Evolutionary conservation across 306 rosid species (phyloP), one percentile per base, ranked within the genome.

Genomic region (Fragaria vesca): DNA sequence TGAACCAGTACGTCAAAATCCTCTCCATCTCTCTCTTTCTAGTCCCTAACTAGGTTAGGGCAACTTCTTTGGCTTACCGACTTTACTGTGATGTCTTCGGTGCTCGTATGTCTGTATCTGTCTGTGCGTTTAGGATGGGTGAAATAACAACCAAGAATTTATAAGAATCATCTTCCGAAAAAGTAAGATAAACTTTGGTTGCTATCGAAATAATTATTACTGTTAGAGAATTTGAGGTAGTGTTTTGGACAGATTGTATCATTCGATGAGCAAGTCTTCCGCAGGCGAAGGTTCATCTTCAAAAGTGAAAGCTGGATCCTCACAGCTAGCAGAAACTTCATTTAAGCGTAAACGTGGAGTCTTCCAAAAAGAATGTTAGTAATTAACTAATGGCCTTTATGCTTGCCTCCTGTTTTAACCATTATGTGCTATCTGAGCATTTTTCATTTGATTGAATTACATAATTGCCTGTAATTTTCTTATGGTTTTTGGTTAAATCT

Each of bases 261-360:
- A 30, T 15, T 65, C 45, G 80, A 89, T 92, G 96, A 91, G 84
- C 83, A 88, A 72, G 83, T 63, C 91, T 18, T 57, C 86, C 1
- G 85, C 86, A 1, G 97, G 90, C 54, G 46, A 84, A 1, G 97
- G 90, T 65, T 38, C 89, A 61, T 89, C 93, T 6, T 88, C 96
- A 9, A 94, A 94, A 83, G 79, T 84, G 26, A 92, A 80, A 84
- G 80, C 92, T 38, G 88, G 93, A 71, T 82, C 92, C 18, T 83
- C 97, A 0, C 98, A 92, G 78, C 88, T 93, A 45, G 85, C 98
- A 3, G 98, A 95, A 50, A 83, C 96, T 80, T 86, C 97, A 10
- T 82, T 85, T 68, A 95, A 91, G 83, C 97, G 97, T 21, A 94
- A 91, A 81, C 80, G 97, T 20, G 97, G 98, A 78, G 91, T 89